phyloP scores from a whole-genome alignment of 306 rosid genomes.

The Alnus glutinosa region DNA sequence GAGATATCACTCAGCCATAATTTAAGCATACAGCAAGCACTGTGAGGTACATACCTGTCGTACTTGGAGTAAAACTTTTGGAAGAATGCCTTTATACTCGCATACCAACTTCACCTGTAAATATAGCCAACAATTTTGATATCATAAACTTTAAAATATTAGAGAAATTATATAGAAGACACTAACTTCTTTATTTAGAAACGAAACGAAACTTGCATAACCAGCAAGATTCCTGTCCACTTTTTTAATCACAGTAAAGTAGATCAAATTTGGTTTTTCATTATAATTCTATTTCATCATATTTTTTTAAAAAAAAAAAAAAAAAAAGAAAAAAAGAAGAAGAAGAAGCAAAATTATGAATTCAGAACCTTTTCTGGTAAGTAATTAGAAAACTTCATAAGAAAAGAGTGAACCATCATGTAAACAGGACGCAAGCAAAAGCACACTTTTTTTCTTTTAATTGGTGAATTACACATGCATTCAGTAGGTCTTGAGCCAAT shows the following conservation, averaged over 20 bases:
- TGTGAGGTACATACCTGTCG: slow-evolving; percentile 58
- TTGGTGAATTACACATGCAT: neutral
- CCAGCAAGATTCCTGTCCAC: neutral
- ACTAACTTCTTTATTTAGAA: neutral
- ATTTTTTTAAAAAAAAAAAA: no score
- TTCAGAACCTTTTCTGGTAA: no score
- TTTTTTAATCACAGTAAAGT: neutral
- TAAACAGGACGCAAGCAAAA: no score
- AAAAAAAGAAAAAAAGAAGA: no score
- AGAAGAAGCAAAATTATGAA: no score
- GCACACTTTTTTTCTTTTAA: neutral
- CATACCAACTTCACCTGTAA: slow-evolving; percentile 68
- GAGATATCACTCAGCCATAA: neutral
- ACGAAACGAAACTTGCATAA: neutral
- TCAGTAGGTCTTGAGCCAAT: neutral
- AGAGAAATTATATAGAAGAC: neutral
- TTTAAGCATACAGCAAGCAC: slow-evolving; percentile 22
- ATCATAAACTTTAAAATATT: slow-evolving; percentile 13
- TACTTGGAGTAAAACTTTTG: slow-evolving; percentile 69
- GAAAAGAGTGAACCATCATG: neutral
- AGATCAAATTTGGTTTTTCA: neutral
- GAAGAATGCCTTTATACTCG: slow-evolving; percentile 77
- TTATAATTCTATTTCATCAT: neutral
- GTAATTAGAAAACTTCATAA: no score
- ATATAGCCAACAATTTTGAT: slow-evolving; percentile 15